Evolutionary conservation across 2,329 filamentous ascomycete species (phyloP).

Genomic region (Paecilomyces sp.): DNA sequence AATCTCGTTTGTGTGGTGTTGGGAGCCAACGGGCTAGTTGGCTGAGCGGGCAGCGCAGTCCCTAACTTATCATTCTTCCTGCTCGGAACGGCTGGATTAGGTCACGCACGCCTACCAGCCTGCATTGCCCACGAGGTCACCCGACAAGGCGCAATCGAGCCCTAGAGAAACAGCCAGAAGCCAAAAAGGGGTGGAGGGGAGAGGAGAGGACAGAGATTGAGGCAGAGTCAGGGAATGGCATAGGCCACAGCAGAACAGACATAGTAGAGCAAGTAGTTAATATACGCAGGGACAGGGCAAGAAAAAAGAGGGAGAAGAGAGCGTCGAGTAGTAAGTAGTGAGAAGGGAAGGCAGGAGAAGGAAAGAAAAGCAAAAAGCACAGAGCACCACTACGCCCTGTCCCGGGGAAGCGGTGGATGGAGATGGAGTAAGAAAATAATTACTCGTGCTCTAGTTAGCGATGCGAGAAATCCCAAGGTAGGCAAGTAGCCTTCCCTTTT

Average conservation of each 20-base stretch:
- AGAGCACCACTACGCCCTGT: not conserved
- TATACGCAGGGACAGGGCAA: not conserved
- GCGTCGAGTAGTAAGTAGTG: not conserved
- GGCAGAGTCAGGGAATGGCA: no score
- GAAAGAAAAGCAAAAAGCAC: not conserved
- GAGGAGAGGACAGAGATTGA: not conserved
- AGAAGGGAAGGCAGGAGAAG: not conserved
- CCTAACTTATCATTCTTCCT: no score
- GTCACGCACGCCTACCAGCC: not conserved
- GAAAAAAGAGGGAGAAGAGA: not conserved
- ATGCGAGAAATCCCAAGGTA: not conserved
- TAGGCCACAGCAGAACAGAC: not conserved
- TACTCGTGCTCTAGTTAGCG: not conserved
- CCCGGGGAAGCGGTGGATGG: not conserved
- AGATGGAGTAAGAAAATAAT: not conserved
- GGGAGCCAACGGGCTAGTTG: not conserved
- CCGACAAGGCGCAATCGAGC: not conserved
- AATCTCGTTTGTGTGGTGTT: not conserved
- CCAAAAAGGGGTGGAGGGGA: not conserved
- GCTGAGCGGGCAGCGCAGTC: not conserved
- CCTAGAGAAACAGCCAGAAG: not conserved
- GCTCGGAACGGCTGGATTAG: not conserved
- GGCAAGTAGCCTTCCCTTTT: not conserved
- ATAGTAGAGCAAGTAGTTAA: not conserved
- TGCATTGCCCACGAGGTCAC: not conserved